Conservation (phyloP, 2,329 filamentous ascomycete species). For the Esteya vermicola region DNA sequence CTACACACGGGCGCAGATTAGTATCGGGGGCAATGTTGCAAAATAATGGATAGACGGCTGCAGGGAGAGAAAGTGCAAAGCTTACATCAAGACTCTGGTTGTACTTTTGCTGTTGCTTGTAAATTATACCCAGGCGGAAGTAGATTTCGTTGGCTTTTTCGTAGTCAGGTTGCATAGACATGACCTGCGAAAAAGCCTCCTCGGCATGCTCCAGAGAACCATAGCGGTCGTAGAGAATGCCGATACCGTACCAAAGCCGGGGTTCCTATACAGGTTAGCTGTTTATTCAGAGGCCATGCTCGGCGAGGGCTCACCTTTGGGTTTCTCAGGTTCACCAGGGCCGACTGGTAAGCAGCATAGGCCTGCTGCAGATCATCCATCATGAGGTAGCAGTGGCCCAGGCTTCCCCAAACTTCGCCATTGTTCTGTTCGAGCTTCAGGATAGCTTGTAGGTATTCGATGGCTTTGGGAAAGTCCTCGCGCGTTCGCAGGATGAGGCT, state of each 20-base stretch:
- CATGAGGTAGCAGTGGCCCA: constrained; percentile 98
- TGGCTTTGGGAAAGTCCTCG: constrained; percentile 85
- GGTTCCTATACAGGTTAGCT: too few species aligned
- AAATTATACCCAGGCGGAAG: constrained; percentile 97
- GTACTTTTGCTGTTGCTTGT: constrained; percentile 96
- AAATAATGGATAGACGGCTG: background rate
- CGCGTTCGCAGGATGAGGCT: constrained; percentile 81
- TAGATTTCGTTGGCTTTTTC: constrained; percentile 99
- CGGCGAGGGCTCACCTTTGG: constrained; percentile 54
- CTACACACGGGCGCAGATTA: constrained; percentile 33
- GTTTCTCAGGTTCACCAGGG: constrained; percentile 80
- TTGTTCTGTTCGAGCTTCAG: constrained; percentile 79
- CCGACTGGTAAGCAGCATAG: constrained; percentile 92
- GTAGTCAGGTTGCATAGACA: constrained; percentile 95
- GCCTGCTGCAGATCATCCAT: constrained; percentile 96
- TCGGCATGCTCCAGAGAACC: constrained; percentile 94
- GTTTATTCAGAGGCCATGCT: too few species aligned
- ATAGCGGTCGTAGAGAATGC: constrained; percentile 92
- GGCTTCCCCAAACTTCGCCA: constrained; percentile 90
- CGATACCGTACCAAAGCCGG: constrained; percentile 97
- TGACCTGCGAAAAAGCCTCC: constrained; percentile 95
- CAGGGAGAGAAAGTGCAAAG: constrained; percentile 5
- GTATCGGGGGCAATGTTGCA: too few species aligned
- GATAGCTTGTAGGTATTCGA: constrained; percentile 85
- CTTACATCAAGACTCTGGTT: constrained; percentile 77